Evolutionary conservation across 306 rosid genomes (phyloP).

Genomic region (Quercus gilva): DNA sequence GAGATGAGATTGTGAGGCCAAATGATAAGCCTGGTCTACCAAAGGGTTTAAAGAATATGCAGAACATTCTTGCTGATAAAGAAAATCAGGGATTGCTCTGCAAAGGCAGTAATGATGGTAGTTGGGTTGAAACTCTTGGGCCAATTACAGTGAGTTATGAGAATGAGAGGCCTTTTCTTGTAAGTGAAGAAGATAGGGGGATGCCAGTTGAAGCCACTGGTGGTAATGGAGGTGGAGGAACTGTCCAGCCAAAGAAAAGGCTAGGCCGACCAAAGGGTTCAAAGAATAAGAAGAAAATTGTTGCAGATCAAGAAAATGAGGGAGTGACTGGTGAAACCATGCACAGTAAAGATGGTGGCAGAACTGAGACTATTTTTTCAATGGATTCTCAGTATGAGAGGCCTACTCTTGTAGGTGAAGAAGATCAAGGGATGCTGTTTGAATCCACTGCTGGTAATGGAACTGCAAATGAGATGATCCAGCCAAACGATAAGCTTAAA

Average conservation of each 20-base stretch:
- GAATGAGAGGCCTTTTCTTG: conserved; percentile 20
- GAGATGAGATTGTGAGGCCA: conserved; percentile 6
- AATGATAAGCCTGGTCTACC: conserved; percentile 14
- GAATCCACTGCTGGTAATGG: conserved; percentile 18
- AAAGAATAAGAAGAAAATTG: conserved; percentile 24
- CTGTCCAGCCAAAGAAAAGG: conserved; percentile 14
- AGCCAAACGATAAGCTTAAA: not conserved
- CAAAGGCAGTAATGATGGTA: not conserved
- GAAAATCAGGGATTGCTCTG: not conserved
- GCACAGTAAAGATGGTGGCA: not conserved
- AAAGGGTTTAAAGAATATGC: conserved; percentile 19
- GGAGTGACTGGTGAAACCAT: not conserved
- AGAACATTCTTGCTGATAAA: not conserved
- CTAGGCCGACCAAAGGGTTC: conserved; percentile 42
- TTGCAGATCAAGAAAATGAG: conserved; percentile 2
- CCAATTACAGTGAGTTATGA: not conserved
- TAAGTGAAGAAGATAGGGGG: conserved; percentile 18
- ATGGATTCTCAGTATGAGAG: not conserved
- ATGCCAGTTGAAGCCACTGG: conserved; percentile 7
- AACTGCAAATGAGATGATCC: conserved; percentile 10
- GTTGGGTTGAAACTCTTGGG: not conserved
- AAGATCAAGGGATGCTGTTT: not conserved
- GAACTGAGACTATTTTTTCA: not conserved
- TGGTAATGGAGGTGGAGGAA: conserved; percentile 16
- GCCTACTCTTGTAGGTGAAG: conserved; percentile 11